Evolutionary conservation across 2,329 filamentous ascomycete species (phyloP).

Genomic region (Tolypocladium cylindrosporum): DNA sequence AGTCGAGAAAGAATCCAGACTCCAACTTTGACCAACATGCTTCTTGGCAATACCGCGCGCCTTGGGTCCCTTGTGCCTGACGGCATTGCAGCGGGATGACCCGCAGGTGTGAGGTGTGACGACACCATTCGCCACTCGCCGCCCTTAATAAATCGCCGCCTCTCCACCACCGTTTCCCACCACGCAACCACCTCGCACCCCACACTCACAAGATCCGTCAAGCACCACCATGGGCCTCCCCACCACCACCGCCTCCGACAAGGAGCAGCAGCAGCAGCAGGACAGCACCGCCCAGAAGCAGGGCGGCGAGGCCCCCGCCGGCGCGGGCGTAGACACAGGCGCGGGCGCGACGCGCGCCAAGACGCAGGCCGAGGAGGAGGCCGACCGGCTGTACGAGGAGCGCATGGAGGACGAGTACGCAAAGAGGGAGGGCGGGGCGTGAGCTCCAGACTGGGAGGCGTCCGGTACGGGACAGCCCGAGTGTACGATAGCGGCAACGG

Average conservation of each 20-base stretch:
- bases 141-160: neutral
- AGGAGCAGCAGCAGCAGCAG: neutral
- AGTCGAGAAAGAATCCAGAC: too few species aligned
- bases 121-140: neutral
- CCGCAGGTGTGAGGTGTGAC: neutral
- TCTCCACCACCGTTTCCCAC: neutral
- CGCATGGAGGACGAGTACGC: slow-evolving; percentile 46
- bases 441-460: neutral
- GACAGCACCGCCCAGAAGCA: neutral
- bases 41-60: too few species aligned
- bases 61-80: neutral
- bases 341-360: slow-evolving; percentile 35
- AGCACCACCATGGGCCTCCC: neutral
- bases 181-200: neutral
- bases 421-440: slow-evolving; percentile 38
- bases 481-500: neutral
- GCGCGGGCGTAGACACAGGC: slow-evolving; percentile 39
- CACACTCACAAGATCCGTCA: neutral
- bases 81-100: neutral
- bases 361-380: slow-evolving; percentile 38
- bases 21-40: neutral
- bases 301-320: slow-evolving; percentile 9
- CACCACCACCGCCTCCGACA: neutral
- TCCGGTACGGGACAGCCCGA: neutral
- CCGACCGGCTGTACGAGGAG: slow-evolving; percentile 40